Base-by-base conservation (phyloP, 768 basidiomycete species). In the Trametes cingulata region DNA sequence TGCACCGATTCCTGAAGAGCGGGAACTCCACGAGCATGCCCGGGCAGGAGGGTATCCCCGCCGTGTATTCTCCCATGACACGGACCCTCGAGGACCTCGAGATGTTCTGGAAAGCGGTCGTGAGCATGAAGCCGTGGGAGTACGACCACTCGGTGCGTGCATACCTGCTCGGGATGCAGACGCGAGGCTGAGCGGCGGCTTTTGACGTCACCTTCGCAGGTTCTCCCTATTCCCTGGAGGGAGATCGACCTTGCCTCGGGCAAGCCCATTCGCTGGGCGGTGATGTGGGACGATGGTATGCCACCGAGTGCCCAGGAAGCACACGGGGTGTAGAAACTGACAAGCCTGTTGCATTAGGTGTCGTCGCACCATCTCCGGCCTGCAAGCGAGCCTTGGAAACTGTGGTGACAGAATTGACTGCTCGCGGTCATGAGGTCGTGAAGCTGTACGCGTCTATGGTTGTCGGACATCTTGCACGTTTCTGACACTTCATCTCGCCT, bases 241-340 rank as follows among this genome's bases (percentile, higher is more conserved):
- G 67, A 73, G 24, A 60, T 74, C 14, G 65, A 77, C 55, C 52
- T 75, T 5, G 58, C 39, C 51, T 40, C 52, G 49, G 25, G 66
- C 55, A 75, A 69, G 52, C 74, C 73, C 49, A 59, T 78, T 27
- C 73, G 73, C 22, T 80, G 74, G 69, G 79, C 76, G 19, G 68
- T 80, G 12, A 61, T 80, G 51, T 78, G 77, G 79, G 73, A 78
- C 40, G 78, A 80, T 59, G 79, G 79, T 43, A 13, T 25, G 68
- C 48, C 25, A 1, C 13, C 24, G 2, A 4, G 39, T 25, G 14
- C 19, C 2, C 20, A 14, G 13, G n/a, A n/a, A 3, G 50, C 4
- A 14, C 3, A 5, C 27, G 27, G 2, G 15, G 19, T 8, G 5
- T 24, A 14, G 42, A 14, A 17, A 13, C 15, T 27, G 27, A 51